Percentiles rank a stretch among this genome's conserved stretches.
These are phyloP conservation scores for Fusarium cyanostomum DNA, from an alignment of 2,329 filamentous ascomycete species.

Conservation along the genomic window DNA sequence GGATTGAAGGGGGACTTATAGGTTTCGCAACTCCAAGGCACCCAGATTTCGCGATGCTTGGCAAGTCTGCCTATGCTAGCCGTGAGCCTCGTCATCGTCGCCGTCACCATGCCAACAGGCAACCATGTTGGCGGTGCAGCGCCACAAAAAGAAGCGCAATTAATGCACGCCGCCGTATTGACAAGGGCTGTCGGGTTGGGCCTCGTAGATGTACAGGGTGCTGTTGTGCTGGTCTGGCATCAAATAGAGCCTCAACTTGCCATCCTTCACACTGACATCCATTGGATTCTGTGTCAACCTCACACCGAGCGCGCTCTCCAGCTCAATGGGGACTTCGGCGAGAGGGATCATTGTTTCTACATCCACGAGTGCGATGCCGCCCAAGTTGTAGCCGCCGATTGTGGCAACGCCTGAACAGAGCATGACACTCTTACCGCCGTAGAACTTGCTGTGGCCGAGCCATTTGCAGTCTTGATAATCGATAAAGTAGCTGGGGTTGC, in stretches of 20 bases:
- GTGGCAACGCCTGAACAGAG: constrained; percentile 58
- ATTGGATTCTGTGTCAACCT: constrained; percentile 60
- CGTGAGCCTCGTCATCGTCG: constrained; percentile 13
- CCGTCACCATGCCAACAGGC: constrained; percentile 23
- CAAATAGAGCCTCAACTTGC: constrained; percentile 57
- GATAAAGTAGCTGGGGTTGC: constrained; percentile 56
- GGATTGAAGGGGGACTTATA: neutral
- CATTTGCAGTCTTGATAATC: constrained; percentile 65
- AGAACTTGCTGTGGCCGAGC: constrained; percentile 52
- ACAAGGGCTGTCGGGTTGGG: constrained; percentile 40
- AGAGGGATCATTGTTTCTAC: constrained; percentile 55
- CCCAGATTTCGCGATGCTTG: constrained; percentile 12
- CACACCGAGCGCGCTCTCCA: constrained; percentile 51
- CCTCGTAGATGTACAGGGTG: constrained; percentile 59
- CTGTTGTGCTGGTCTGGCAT: constrained; percentile 58
- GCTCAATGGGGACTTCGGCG: constrained; percentile 56
- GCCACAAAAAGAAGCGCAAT: neutral
- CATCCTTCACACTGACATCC: constrained; percentile 55
- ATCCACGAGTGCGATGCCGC: constrained; percentile 59
- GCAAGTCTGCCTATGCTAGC: constrained; percentile 25
- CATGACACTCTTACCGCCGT: constrained; percentile 54
- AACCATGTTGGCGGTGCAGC: constrained; percentile 1
- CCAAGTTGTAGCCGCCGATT: constrained; percentile 48
- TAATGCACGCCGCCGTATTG: constrained; percentile 30
- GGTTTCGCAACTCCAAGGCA: constrained; percentile 17